A percentile compares a stretch with the other conserved stretches of the same genome.
Conservation (phyloP, 208 protist species). For the Wallacemonas sp. region DNA sequence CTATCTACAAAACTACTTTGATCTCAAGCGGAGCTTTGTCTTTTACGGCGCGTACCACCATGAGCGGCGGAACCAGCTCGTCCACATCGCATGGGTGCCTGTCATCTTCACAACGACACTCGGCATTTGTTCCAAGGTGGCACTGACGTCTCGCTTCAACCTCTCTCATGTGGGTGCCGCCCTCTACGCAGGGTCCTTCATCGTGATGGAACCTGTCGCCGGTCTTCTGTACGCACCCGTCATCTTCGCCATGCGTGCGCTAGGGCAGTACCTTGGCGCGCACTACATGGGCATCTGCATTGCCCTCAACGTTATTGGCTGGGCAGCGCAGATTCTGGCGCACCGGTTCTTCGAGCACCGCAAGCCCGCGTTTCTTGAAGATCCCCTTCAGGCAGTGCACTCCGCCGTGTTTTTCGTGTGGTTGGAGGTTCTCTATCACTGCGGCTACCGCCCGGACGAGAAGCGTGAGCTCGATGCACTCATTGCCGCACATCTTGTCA, state of each 20-base stretch:
- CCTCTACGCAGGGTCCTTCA: constrained; percentile 56
- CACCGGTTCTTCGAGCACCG: constrained; percentile 55
- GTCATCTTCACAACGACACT: constrained; percentile 66
- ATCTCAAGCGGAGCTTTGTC: constrained; percentile 61
- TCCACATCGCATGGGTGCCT: constrained; percentile 78
- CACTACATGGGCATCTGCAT: constrained; percentile 24
- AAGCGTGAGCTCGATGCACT: constrained; percentile 44
- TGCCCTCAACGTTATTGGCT: constrained; percentile 41
- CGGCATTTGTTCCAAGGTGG: constrained; percentile 36
- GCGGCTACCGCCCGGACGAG: constrained; percentile 60
- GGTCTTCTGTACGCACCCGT: constrained; percentile 51
- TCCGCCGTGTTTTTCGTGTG: constrained; percentile 70
- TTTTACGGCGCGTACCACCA: constrained; percentile 76
- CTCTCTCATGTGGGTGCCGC: constrained; percentile 38
- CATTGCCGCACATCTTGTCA: constrained; percentile 23
- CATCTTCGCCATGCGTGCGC: constrained; percentile 37
- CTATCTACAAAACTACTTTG: constrained; percentile 58
- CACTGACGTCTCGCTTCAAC: constrained; percentile 31
- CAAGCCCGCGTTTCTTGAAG: constrained; percentile 70
- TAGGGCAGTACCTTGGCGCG: constrained; percentile 22
- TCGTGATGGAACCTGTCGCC: constrained; percentile 56
- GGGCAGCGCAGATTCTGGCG: constrained; percentile 59
- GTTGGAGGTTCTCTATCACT: constrained; percentile 70
- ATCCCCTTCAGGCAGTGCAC: constrained; percentile 69
- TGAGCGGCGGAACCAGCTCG: constrained; percentile 57